Evolutionary conservation across 2,329 filamentous ascomycete species (phyloP).

Genomic region (Daldinia sp.): DNA sequence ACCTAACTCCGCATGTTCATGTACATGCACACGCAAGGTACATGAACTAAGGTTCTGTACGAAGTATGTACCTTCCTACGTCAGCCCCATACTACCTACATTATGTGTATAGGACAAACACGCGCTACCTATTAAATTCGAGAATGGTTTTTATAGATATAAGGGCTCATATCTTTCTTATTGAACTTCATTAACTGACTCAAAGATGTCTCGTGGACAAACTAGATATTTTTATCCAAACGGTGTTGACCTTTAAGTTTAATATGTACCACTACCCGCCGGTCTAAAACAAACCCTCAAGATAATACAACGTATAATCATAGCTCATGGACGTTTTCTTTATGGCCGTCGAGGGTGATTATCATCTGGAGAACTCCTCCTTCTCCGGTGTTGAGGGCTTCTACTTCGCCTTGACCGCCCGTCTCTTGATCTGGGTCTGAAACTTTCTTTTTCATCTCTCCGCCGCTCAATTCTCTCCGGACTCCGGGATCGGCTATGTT

Average conservation of each 20-base stretch:
- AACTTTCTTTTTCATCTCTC: constrained; percentile 37
- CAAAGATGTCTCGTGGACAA: neutral
- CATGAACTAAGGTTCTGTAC: neutral
- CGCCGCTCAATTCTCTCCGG: constrained; percentile 40
- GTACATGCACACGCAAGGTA: constrained; percentile 1
- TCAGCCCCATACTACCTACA: neutral
- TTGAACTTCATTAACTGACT: neutral
- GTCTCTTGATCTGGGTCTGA: constrained; percentile 45
- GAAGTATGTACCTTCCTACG: neutral
- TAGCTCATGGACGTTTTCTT: no score
- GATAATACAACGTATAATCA: neutral
- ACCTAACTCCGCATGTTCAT: constrained; percentile 7
- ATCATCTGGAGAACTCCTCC: constrained; percentile 35
- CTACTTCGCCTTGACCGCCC: constrained; percentile 41
- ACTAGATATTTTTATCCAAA: neutral
- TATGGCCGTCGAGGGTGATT: constrained; percentile 14
- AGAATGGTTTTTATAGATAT: neutral
- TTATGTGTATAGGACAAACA: neutral
- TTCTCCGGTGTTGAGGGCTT: constrained; percentile 41
- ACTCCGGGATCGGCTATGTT: constrained; percentile 45
- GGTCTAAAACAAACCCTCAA: neutral
- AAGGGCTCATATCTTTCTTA: neutral
- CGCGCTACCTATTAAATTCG: neutral
- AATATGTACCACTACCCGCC: neutral
- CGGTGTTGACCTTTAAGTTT: neutral